Evolutionary conservation across 23 red algal species (phyloP).

Genomic region (Gracilaria caudata): DNA sequence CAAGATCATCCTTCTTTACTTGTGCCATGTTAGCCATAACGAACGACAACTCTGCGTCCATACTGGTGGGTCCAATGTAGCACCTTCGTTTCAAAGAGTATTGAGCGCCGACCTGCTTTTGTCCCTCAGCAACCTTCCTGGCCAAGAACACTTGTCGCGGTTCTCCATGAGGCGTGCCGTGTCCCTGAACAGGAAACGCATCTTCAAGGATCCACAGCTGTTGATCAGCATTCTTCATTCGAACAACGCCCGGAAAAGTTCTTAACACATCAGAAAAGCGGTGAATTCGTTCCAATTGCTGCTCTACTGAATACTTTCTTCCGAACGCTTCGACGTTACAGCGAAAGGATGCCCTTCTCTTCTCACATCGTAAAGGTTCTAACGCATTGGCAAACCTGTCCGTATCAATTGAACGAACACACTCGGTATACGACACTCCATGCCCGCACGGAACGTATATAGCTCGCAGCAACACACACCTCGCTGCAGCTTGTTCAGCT

Average conservation of each 20-base stretch:
- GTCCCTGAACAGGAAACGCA: constrained; percentile 46
- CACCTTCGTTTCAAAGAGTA: constrained; percentile 72
- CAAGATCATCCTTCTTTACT: constrained; percentile 60
- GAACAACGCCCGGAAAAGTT: constrained; percentile 70
- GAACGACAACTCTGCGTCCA: constrained; percentile 98
- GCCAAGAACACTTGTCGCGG: constrained; percentile 78
- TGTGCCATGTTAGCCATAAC: constrained; percentile 96
- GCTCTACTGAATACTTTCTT: constrained; percentile 37
- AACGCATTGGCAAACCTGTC: constrained; percentile 11
- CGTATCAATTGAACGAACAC: constrained; percentile 41
- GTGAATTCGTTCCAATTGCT: constrained; percentile 73
- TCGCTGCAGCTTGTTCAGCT: constrained; percentile 43
- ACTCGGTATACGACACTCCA: constrained; percentile 42
- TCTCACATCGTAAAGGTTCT: constrained; percentile 25
- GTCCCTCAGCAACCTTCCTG: constrained; percentile 43
- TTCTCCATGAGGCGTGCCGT: constrained; percentile 12
- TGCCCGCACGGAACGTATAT: constrained; percentile 66
- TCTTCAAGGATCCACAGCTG: constrained; percentile 87
- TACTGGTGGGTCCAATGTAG: constrained; percentile 94
- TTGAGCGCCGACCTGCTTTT: constrained; percentile 44
- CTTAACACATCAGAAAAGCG: constrained; percentile 61
- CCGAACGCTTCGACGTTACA: constrained; percentile 81
- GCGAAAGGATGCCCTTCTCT: constrained; percentile 60
- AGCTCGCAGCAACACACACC: constrained; percentile 80
- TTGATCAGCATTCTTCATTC: constrained; percentile 63